Percentiles rank a stretch among this genome's conserved stretches.
phyloP scores from a whole-genome alignment of 2,329 filamentous ascomycete genomes.

The Graphilbum sp. region DNA sequence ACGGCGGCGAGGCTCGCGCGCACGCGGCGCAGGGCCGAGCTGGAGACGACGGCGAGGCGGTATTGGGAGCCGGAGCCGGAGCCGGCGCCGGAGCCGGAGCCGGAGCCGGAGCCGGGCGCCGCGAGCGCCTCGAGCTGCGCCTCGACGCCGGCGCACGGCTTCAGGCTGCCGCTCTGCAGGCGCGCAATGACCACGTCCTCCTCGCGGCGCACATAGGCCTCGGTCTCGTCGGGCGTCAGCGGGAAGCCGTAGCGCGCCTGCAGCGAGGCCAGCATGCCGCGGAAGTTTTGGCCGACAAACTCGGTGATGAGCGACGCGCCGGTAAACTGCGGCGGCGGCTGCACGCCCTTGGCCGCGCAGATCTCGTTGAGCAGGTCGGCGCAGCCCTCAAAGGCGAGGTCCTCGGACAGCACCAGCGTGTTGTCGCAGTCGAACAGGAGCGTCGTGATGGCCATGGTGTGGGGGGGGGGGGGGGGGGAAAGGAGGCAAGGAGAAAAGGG shows the following conservation, averaged over 20 bases:
- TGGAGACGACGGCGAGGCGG: conserved; percentile 61
- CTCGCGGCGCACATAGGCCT: conserved; percentile 59
- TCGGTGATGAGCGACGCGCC: conserved; percentile 64
- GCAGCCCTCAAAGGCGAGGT: conserved; percentile 81
- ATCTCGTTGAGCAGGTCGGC: conserved; percentile 81
- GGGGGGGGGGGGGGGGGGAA: background rate
- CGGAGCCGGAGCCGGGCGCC: conserved; percentile 33
- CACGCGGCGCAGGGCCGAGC: conserved; percentile 63
- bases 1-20: conserved; percentile 65
- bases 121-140: conserved; percentile 49
- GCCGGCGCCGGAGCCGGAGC: conserved; percentile 31
- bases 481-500: background rate
- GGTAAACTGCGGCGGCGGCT: conserved; percentile 46
- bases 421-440: conserved; percentile 74
- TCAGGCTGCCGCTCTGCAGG: conserved; percentile 49
- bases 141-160: conserved; percentile 53
- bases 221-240: conserved; percentile 50
- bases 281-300: conserved; percentile 91
- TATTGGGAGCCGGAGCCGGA: conserved; percentile 38
- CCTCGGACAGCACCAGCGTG: conserved; percentile 83
- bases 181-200: conserved; percentile 73
- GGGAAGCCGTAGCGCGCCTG: conserved; percentile 61
- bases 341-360: conserved; percentile 44
- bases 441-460: conserved; percentile 35
- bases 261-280: conserved; percentile 69